phyloP scores from a whole-genome alignment of 2,329 filamentous ascomycete genomes.

The Albophoma yamanashiensis region DNA sequence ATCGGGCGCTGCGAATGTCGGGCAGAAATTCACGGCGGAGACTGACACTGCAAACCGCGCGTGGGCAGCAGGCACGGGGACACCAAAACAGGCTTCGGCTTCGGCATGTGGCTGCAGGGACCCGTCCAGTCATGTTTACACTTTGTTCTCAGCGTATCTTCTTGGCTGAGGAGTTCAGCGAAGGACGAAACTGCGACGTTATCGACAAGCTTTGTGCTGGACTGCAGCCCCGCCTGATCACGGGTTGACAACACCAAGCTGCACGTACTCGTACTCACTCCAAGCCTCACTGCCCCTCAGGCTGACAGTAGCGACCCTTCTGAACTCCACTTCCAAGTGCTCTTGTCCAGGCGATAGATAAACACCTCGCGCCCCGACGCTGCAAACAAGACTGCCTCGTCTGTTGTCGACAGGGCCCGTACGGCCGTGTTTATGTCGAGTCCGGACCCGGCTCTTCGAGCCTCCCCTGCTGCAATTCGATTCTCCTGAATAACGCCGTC shows the following conservation, averaged over 20 bases:
- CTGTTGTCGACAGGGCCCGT: slow-evolving; percentile 6
- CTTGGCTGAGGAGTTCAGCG: too few relatives aligned
- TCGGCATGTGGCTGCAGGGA: background rate
- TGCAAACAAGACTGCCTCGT: slow-evolving; percentile 9
- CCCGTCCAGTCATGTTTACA: background rate
- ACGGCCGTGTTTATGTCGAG: slow-evolving; percentile 4
- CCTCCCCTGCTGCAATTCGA: slow-evolving; percentile 3
- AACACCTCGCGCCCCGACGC: slow-evolving; percentile 7
- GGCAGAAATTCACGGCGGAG: background rate
- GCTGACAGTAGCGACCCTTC: slow-evolving; percentile 1
- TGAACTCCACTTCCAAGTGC: slow-evolving; percentile 3
- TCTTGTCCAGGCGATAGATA: slow-evolving; percentile 5
- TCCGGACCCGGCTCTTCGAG: slow-evolving; percentile 1
- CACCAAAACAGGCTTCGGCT: background rate
- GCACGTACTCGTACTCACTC: too few relatives aligned
- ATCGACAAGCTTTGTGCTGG: background rate
- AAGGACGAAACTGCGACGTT: background rate
- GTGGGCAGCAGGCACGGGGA: background rate
- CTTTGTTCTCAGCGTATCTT: background rate
- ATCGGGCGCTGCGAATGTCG: background rate
- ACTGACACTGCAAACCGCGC: background rate
- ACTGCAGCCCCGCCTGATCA: background rate
- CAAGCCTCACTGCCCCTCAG: background rate
- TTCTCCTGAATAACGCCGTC: slow-evolving; percentile 6
- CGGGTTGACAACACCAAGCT: too few relatives aligned